Evolutionary conservation across 164 flowering plant species (phyloP).

Genomic region (Kingdonia uniflora): DNA sequence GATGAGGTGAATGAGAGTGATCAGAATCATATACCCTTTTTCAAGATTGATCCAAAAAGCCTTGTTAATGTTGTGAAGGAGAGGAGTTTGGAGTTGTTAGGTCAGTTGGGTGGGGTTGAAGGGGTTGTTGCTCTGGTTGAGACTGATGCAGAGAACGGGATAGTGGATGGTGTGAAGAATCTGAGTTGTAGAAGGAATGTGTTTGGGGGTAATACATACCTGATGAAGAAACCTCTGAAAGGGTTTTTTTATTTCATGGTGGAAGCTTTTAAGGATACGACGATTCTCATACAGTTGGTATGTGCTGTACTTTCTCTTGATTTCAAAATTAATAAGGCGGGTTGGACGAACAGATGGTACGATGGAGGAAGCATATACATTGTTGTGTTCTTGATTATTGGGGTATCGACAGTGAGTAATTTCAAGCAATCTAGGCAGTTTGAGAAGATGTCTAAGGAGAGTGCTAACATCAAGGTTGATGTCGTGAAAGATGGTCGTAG

Average conservation of each 20-base stretch:
- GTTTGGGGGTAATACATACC: slow-evolving; percentile 26
- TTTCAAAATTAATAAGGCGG: slow-evolving; percentile 36
- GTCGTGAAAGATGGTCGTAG: slow-evolving; percentile 29
- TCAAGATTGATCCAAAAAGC: not conserved
- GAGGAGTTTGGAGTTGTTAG: slow-evolving; percentile 10
- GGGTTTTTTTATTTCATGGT: slow-evolving; percentile 22
- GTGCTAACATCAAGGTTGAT: slow-evolving; percentile 24
- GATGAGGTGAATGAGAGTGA: not conserved
- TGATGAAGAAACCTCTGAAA: slow-evolving; percentile 23
- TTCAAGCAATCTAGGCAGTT: slow-evolving; percentile 29
- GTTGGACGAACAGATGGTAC: slow-evolving; percentile 39
- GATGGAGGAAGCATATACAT: slow-evolving; percentile 42
- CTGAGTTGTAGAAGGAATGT: not conserved
- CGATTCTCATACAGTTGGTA: slow-evolving; percentile 30
- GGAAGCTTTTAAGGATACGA: slow-evolving; percentile 37
- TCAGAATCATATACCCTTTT: not conserved
- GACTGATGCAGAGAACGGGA: slow-evolving; percentile 17
- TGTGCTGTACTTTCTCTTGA: slow-evolving; percentile 33
- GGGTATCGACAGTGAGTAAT: slow-evolving; percentile 32
- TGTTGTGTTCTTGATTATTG: slow-evolving; percentile 32
- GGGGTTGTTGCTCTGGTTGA: slow-evolving; percentile 7
- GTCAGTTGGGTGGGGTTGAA: slow-evolving; percentile 16
- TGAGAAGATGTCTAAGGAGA: slow-evolving; percentile 20
- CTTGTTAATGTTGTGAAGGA: slow-evolving; percentile 19
- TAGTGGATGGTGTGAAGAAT: slow-evolving; percentile 11